Evolutionary conservation across 306 rosid genomes (phyloP), one percentile per base, ranked within the genome.

Genomic region (Hippophae tibetana): DNA sequence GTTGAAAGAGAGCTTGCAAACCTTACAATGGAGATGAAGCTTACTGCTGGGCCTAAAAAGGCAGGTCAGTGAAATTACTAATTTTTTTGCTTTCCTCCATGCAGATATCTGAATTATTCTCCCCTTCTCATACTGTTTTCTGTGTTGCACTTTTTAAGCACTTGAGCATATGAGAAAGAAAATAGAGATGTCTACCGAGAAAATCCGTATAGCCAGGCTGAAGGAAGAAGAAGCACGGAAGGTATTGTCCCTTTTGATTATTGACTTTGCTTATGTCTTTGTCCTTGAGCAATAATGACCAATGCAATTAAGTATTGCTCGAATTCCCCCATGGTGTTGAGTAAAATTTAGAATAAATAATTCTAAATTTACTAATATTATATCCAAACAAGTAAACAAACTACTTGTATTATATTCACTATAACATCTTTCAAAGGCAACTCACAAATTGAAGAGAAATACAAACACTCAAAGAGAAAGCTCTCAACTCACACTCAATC

Each of bases 41-140:
- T 85, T 61, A 92, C 95, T 8, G 89, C 96, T 26, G 98, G 98
- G 54, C 96, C 98, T 0, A 92, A 92, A 68, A 92, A 87, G 81
- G 83, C 96, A 81, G 96, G 98, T 90, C 69, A 74, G 74, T 55
- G 41, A 54, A 52, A 56, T 64, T 64, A 27, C 47, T 69, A 79
- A 55, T 64, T 66, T 54, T 54, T 50, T 10, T 59, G 43, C 47
- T 54, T 53, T 69, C 27, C 27, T 53, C 67, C 40, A 51, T 70
- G 61, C 38, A 12, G 47, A 70, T 70, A 65, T 66, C 62, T 79
- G 70, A 69, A 63, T 64, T 71, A 61, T 45, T 75, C 44, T 47
- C 47, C 66, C 47, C 13, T 54, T 10, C 53, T 64, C 23, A n/a
- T 49, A 13, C 53, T 49, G 7, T 51, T 58, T 57, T 51, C 58